phyloP scores from a whole-genome alignment of 129 eudicot species.

The Escallonia herrerae region DNA sequence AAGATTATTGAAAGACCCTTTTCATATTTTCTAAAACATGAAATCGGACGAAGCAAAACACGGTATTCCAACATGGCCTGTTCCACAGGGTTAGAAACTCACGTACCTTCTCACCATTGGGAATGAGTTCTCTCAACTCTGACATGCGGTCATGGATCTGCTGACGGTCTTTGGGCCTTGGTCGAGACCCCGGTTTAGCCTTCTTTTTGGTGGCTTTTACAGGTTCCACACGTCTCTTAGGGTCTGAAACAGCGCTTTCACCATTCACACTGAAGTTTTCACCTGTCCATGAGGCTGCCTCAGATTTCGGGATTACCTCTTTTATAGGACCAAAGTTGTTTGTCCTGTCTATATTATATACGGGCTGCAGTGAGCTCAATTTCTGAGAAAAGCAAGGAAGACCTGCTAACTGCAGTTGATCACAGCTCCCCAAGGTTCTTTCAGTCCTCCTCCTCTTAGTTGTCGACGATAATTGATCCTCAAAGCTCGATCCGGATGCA shows the following conservation, averaged over 20 bases:
- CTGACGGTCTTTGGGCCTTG: conserved; percentile 93
- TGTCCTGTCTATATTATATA: conserved; percentile 1
- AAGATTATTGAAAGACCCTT: too few species aligned
- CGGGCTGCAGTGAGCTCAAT: conserved; percentile 23
- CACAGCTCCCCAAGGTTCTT: conserved; percentile 13
- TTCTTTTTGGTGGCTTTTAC: conserved; percentile 57
- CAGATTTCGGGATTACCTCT: conserved; percentile 30
- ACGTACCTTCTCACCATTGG: conserved; percentile 79
- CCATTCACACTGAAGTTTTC: conserved; percentile 38
- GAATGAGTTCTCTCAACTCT: conserved; percentile 81
- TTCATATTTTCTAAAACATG: too few species aligned
- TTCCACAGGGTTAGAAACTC: background rate
- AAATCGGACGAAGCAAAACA: too few species aligned
- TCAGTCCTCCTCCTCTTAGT: conserved; percentile 53
- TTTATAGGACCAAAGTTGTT: conserved; percentile 19
- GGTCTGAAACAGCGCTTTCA: conserved; percentile 34
- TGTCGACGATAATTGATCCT: conserved; percentile 45
- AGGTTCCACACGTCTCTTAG: conserved; percentile 38
- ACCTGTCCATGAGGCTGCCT: conserved; percentile 32
- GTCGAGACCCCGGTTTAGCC: conserved; percentile 78
- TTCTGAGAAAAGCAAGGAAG: conserved; percentile 17
- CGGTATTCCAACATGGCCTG: too few species aligned
- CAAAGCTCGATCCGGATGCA: conserved; percentile 34
- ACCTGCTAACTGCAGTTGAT: background rate
- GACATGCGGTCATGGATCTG: conserved; percentile 76